Evolutionary conservation across 306 rosid species (phyloP).

Genomic region (Argentina anserina): DNA sequence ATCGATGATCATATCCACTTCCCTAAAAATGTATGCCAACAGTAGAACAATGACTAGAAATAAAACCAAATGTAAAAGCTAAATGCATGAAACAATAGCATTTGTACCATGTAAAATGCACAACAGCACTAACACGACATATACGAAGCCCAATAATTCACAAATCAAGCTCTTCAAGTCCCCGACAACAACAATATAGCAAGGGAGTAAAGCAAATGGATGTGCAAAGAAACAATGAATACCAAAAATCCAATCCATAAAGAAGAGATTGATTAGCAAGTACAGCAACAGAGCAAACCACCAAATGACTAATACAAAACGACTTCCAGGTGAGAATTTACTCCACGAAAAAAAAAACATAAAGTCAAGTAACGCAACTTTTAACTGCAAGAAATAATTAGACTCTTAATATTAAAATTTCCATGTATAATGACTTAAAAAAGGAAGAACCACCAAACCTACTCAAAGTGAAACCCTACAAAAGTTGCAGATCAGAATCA

Average conservation of each 20-base stretch:
- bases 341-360: not conserved
- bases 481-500: slow-evolving; percentile 1
- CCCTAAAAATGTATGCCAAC: not conserved
- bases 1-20: not conserved
- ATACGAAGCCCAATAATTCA: not conserved
- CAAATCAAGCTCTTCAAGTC: not conserved
- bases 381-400: not conserved
- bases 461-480: not conserved
- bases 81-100: not conserved
- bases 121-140: not conserved
- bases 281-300: not conserved
- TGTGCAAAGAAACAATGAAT: not conserved
- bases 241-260: too few relatives aligned
- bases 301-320: not conserved
- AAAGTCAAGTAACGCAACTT: not conserved
- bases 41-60: not conserved
- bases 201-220: not conserved
- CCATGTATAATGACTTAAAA: not conserved
- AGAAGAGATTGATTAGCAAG: not conserved
- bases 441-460: not conserved
- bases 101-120: not conserved
- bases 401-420: not conserved
- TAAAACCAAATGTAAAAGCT: not conserved
- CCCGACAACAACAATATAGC: not conserved
- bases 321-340: not conserved